Evolutionary conservation across 345 rosid species (phyloP), one percentile per base, ranked within the genome.

Genomic region (Pistacia atlantica): DNA sequence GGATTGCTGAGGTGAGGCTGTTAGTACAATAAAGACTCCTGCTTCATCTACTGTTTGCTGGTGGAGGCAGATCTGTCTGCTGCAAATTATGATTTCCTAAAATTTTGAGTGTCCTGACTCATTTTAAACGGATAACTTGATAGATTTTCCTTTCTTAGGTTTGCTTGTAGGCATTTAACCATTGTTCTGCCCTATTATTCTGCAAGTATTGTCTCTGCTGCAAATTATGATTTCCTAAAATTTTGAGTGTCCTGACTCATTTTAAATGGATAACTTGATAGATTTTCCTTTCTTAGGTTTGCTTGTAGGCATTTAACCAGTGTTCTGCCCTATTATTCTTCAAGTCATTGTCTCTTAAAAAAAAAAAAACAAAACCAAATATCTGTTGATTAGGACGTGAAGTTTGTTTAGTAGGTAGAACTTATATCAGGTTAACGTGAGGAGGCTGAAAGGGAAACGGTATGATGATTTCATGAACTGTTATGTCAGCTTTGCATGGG

Each of bases 221-320:
- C 33, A 55, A 56, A 56, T 55, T 56, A 37, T 38, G 12, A 42
- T 42, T 54, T 8, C 35, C 63, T 37, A 35, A 70, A 56, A 52
- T 52, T 70, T 69, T 70, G 12, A 18, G 74, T 70, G 74, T 4
- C 25, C n/a, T 42, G 20, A 56, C 52, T 8, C 59, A 51, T 68
- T 31, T 6, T 35, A 13, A 38, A 65, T 28, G 2, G 13, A 16
- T 56, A 2, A 37, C 64, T n/a, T 20, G 28, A n/a, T 57, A n/a
- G 31, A 20, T 37, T 71, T 2, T 14, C 16, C n/a, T 57, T 28
- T 71, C 22, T 5, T 17, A 31, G 0, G 7, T 57, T 38, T 71
- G 33, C 12, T 35, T 55, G 9, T 3, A 12, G 13, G 54, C 10
- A 18, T 52, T 55, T 58, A 11, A 33, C 17, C 3, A 65, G 9